Percentiles rank a stretch among this genome's conserved stretches.
These are phyloP conservation scores for Acer negundo DNA, from an alignment of 345 rosid species.

Conservation along the genomic window DNA sequence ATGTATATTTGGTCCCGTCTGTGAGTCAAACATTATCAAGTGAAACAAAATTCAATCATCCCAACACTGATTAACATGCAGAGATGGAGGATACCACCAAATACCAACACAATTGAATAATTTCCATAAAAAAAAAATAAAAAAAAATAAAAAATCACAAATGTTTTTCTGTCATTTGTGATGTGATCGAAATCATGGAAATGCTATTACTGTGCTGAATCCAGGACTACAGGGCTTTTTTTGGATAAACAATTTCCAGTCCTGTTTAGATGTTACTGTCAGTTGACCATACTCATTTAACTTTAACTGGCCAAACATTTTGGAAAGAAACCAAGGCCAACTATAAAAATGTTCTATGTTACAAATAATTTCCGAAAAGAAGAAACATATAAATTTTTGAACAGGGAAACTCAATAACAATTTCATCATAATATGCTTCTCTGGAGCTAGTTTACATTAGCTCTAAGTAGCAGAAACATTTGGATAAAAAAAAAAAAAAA, in stretches of 20 bases:
- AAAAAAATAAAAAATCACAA: too few species aligned
- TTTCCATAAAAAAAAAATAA: too few species aligned
- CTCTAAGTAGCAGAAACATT: background rate
- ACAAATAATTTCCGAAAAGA: background rate
- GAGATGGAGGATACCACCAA: background rate
- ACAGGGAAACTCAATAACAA: background rate
- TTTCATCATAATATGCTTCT: background rate
- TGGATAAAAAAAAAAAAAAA: background rate
- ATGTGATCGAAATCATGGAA: background rate
- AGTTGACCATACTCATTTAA: slow-evolving; percentile 11
- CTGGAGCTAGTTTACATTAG: background rate
- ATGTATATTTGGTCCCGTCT: background rate
- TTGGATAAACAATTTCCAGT: background rate
- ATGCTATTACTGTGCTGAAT: background rate
- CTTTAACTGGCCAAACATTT: background rate
- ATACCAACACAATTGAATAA: background rate
- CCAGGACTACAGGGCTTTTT: background rate
- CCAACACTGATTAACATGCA: background rate
- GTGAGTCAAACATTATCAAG: background rate
- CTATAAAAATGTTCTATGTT: background rate
- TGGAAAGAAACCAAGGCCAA: background rate
- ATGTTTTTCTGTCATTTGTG: background rate
- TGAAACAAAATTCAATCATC: background rate
- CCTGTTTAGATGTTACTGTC: background rate
- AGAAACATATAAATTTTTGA: background rate